Conservation (phyloP, 306 rosid genomes). For the Pyrus communis region DNA sequence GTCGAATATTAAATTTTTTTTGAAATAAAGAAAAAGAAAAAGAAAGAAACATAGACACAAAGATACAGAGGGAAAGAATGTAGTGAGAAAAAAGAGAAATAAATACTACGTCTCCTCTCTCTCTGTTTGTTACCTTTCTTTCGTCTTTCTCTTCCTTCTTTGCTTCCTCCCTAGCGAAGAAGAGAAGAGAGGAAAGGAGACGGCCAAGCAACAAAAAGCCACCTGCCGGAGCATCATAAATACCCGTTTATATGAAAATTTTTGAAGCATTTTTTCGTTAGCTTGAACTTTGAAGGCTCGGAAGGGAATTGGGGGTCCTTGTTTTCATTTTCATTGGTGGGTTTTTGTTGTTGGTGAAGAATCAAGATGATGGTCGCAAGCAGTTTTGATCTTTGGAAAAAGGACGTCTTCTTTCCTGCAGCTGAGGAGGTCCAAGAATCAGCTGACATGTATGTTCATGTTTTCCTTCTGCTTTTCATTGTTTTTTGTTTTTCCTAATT, state of each 20-base stretch:
- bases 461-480: not conserved
- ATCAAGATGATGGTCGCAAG: constrained; percentile 75
- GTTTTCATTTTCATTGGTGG: not conserved
- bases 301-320: constrained; percentile 8
- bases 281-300: constrained; percentile 9
- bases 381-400: constrained; percentile 90
- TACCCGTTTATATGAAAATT: not conserved
- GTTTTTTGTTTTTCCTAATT: not conserved
- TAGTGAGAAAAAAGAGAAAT: not conserved
- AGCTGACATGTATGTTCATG: constrained; percentile 63
- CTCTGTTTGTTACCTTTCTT: constrained; percentile 27
- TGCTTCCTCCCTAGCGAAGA: constrained; percentile 26
- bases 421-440: constrained; percentile 99
- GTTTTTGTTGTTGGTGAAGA: not conserved
- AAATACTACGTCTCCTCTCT: constrained; percentile 22
- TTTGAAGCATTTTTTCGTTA: constrained; percentile 5
- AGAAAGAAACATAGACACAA: constrained; percentile 9
- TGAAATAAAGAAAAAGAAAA: not conserved
- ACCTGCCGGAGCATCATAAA: not conserved
- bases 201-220: not conserved
- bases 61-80: not conserved
- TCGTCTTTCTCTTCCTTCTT: constrained; percentile 26
- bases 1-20: too few relatives aligned
- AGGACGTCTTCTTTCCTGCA: constrained; percentile 84
- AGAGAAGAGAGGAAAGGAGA: constrained; percentile 23